A percentile compares a stretch with the other conserved stretches of the same genome.
phyloP scores from a whole-genome alignment of 2,329 filamentous ascomycete genomes.

The Alternaria conjuncta region DNA sequence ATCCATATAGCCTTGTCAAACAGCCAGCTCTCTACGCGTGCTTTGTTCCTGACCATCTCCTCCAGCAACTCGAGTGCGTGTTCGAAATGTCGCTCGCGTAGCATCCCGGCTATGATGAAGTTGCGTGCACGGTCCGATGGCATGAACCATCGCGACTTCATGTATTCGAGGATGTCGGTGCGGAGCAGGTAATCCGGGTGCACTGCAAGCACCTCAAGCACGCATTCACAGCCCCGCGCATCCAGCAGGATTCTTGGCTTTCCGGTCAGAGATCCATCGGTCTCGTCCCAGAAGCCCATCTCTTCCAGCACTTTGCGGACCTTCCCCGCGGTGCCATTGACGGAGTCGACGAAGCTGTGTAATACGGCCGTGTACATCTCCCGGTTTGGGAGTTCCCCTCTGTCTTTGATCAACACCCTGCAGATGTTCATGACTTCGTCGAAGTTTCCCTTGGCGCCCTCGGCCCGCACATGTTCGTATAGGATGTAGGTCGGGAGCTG shows the following conservation, averaged over 20 bases:
- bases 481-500: conserved; percentile 36
- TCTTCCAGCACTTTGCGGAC: conserved; percentile 72
- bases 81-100: conserved; percentile 85
- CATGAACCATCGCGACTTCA: conserved; percentile 75
- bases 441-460: conserved; percentile 33
- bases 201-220: conserved; percentile 74
- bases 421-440: conserved; percentile 54
- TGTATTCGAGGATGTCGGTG: conserved; percentile 71
- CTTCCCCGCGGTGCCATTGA: conserved; percentile 69
- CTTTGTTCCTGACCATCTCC: conserved; percentile 64
- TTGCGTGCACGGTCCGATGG: conserved; percentile 68
- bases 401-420: conserved; percentile 64
- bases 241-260: conserved; percentile 67
- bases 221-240: conserved; percentile 71
- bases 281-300: conserved; percentile 59
- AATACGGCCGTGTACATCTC: conserved; percentile 78
- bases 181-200: conserved; percentile 86
- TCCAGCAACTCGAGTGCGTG: conserved; percentile 75
- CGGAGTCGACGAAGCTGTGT: conserved; percentile 69
- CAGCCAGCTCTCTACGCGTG: conserved; percentile 72
- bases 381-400: conserved; percentile 61
- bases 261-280: conserved; percentile 20
- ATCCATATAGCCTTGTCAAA: conserved; percentile 78
- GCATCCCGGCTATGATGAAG: conserved; percentile 72
- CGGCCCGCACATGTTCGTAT: conserved; percentile 38